Conservation (phyloP, 2,329 filamentous ascomycete species). For the Elsinoe ampelina region DNA sequence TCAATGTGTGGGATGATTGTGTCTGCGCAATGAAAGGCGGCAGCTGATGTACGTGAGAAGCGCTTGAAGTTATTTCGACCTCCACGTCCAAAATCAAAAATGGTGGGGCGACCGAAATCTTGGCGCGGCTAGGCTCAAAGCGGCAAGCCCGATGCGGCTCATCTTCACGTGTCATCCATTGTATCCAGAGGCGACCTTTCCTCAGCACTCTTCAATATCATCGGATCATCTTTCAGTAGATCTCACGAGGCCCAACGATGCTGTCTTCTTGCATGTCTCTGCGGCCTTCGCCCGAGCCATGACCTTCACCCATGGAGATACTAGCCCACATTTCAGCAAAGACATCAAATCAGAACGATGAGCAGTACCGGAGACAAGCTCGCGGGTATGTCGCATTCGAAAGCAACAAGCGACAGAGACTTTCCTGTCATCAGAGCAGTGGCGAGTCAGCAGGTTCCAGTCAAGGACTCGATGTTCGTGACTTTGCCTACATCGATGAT, state of each 20-base stretch:
- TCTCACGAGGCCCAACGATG: too few relatives aligned
- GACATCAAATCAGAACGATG: slow-evolving; percentile 33
- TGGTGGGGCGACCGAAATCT: background rate
- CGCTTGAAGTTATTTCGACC: background rate
- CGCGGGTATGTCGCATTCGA: slow-evolving; percentile 33
- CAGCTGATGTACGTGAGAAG: background rate
- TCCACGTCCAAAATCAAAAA: background rate
- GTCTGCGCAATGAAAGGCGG: background rate
- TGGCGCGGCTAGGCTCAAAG: background rate
- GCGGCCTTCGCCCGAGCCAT: too few relatives aligned
- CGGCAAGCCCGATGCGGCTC: background rate
- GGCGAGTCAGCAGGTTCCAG: background rate
- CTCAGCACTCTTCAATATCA: too few relatives aligned
- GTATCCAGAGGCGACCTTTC: too few relatives aligned
- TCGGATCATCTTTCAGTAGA: too few relatives aligned
- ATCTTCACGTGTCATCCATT: background rate
- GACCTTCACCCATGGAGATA: slow-evolving; percentile 27
- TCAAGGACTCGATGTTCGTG: slow-evolving; percentile 3
- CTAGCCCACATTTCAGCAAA: slow-evolving; percentile 39
- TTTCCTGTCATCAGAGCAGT: background rate
- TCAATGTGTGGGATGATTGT: slow-evolving; percentile 4
- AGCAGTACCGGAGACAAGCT: slow-evolving; percentile 32
- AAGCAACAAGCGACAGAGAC: background rate
- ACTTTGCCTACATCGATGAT: slow-evolving; percentile 28
- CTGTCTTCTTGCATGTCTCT: too few relatives aligned